These are phyloP conservation scores for Coniochaeta prunicola DNA, from an alignment of 2,329 filamentous ascomycete species.

Conservation along the genomic window DNA sequence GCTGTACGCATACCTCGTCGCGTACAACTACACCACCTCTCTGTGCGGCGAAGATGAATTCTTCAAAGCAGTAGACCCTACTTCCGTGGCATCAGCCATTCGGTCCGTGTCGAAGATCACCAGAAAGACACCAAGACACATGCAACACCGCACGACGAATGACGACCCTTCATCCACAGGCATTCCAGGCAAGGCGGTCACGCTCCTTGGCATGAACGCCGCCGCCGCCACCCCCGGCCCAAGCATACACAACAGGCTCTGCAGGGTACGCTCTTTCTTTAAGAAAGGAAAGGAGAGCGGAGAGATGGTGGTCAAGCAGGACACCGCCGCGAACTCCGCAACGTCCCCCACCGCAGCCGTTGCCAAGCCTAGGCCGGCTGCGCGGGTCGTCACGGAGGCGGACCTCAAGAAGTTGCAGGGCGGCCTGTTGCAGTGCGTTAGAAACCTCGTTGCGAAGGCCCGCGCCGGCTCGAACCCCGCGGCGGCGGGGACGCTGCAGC, in stretches of 20 bases:
- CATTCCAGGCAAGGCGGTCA: slow-evolving; percentile 46
- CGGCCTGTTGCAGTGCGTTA: slow-evolving; percentile 43
- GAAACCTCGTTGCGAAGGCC: slow-evolving; percentile 42
- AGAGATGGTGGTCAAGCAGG: not conserved
- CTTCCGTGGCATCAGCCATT: slow-evolving; percentile 1
- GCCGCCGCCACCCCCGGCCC: slow-evolving; percentile 9
- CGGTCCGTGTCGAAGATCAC: not conserved
- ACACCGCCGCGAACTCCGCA: not conserved
- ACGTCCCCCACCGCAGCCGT: not conserved
- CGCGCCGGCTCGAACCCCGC: slow-evolving; percentile 13
- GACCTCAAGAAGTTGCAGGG: slow-evolving; percentile 37
- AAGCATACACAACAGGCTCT: slow-evolving; percentile 3
- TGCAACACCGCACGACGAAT: slow-evolving; percentile 6
- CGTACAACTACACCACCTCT: slow-evolving; percentile 48
- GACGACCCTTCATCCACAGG: slow-evolving; percentile 18
- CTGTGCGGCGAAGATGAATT: slow-evolving; percentile 17
- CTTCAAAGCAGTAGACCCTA: not conserved
- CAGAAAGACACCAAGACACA: slow-evolving; percentile 6
- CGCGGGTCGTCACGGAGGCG: slow-evolving; percentile 18
- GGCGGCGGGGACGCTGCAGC: slow-evolving; percentile 8
- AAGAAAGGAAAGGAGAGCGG: not conserved
- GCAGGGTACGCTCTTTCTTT: not conserved
- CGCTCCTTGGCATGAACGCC: slow-evolving; percentile 36
- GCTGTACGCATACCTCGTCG: slow-evolving; percentile 51
- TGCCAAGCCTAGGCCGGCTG: not conserved